Conservation (phyloP, 2,329 filamentous ascomycete species). For the Exophiala bonariae region DNA sequence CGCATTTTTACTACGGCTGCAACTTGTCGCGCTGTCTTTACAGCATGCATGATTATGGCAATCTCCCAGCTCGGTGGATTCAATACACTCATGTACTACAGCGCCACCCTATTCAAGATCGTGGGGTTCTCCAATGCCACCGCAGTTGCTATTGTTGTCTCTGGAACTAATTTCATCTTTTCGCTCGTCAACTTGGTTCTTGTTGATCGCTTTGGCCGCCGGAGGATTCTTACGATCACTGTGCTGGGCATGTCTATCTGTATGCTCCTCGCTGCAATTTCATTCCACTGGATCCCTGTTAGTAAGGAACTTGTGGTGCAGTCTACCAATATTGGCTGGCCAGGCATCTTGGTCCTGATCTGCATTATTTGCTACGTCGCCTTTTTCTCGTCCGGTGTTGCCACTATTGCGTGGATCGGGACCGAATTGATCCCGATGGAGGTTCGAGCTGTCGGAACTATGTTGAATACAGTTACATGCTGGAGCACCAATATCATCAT, state of each 20-base stretch:
- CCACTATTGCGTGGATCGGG: slow-evolving; percentile 94
- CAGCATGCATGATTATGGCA: slow-evolving; percentile 83
- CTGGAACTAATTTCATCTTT: slow-evolving; percentile 72
- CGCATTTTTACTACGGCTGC: slow-evolving; percentile 19
- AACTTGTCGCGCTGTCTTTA: slow-evolving; percentile 65
- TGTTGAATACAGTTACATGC: slow-evolving; percentile 71
- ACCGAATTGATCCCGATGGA: slow-evolving; percentile 78
- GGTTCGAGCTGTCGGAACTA: slow-evolving; percentile 64
- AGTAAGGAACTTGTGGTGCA: slow-evolving; percentile 15
- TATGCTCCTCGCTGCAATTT: slow-evolving; percentile 67
- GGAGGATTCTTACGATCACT: slow-evolving; percentile 76
- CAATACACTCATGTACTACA: slow-evolving; percentile 91
- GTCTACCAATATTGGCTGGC: slow-evolving; percentile 27
- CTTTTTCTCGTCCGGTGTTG: slow-evolving; percentile 80
- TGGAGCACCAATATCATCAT: slow-evolving; percentile 87
- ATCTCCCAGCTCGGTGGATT: slow-evolving; percentile 87
- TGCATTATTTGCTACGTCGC: slow-evolving; percentile 83
- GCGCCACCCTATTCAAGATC: slow-evolving; percentile 75
- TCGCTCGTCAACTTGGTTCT: slow-evolving; percentile 35
- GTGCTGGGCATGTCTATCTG: slow-evolving; percentile 80
- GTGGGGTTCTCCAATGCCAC: slow-evolving; percentile 78
- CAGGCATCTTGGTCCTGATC: slow-evolving; percentile 61
- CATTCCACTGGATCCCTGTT: slow-evolving; percentile 64
- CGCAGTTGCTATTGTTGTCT: slow-evolving; percentile 75
- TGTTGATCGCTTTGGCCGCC: slow-evolving; percentile 78